Conservation (phyloP, 2,329 filamentous ascomycete species). For the Diplodia mutila region DNA sequence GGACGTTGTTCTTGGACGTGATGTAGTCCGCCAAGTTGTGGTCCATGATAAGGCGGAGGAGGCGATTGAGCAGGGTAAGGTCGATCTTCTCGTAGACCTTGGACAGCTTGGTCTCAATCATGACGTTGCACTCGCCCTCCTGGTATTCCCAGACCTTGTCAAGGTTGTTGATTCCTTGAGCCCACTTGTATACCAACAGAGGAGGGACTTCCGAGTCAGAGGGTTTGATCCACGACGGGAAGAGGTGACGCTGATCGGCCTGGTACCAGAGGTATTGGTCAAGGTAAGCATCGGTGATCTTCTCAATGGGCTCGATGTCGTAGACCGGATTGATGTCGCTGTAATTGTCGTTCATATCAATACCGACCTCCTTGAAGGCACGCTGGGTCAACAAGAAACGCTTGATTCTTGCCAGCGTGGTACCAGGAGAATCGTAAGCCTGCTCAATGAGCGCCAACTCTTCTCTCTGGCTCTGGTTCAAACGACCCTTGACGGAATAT, state of each 20-base stretch:
- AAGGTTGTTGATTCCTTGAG: conserved; percentile 97
- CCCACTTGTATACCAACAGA: conserved; percentile 96
- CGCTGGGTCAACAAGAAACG: conserved; percentile 94
- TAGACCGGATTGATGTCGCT: conserved; percentile 99
- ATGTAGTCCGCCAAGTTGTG: conserved; percentile 99
- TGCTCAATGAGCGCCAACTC: conserved; percentile 96
- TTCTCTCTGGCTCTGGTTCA: conserved; percentile 97
- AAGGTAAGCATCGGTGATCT: conserved; percentile 97
- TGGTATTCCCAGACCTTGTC: conserved; percentile 92
- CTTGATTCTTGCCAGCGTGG: conserved; percentile 94
- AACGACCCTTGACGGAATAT: conserved; percentile 93
- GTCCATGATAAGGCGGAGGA: conserved; percentile 96
- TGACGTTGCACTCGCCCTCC: conserved; percentile 95
- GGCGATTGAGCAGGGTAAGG: conserved; percentile 88
- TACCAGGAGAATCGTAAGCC: conserved; percentile 96
- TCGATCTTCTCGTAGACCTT: conserved; percentile 99
- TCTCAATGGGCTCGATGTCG: conserved; percentile 98
- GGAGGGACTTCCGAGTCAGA: conserved; percentile 98
- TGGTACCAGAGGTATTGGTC: conserved; percentile 99
- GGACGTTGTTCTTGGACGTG: conserved; percentile 98
- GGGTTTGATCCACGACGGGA: conserved; percentile 98
- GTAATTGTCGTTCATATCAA: conserved; percentile 99
- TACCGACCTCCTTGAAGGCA: conserved; percentile 98
- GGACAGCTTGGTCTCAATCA: conserved; percentile 98
- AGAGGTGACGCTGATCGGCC: conserved; percentile 93